Base-by-base conservation (phyloP, 257 asterid genomes). In the Catharanthus roseus region DNA sequence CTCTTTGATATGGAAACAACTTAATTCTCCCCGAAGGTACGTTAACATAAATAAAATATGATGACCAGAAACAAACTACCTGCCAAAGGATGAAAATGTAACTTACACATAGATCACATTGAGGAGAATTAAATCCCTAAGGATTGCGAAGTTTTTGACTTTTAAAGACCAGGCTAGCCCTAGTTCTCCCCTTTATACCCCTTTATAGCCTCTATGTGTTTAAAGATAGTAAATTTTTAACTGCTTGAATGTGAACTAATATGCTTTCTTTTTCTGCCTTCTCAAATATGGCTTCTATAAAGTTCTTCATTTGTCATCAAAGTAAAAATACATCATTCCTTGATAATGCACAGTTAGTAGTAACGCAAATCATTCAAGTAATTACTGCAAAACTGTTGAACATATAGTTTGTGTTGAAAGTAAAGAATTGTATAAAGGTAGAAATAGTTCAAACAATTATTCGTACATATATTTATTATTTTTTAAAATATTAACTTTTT, bases 21-120 rank as follows among this genome's bases (percentile, higher is more conserved):
- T 65, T 66, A 69, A 28, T 34, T 61, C 70, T 75, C 68, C 54
- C 38, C 45, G 70, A 72, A 24, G 72, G 24, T 28, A 67, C 49
- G 44, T 44, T 57, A 19, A 50, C 65, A 65, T 81, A 51, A 70
- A 73, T n/a, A 36, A 68, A 55, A 68, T 67, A 69, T 68, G 57
- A 47, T 50, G n/a, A 70, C 65, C 36, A 72, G 69, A 64, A 31
- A 54, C 47, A 77, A 63, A 60, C 51, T 66, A 47, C 74, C 77
- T 69, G 54, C 50, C 57, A 57, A 65, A 62, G 39, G 36, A n/a
- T 21, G 34, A 26, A 28, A 45, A 21, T 5, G 31, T 47, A 5
- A 61, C 31, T 1, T 16, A 49, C 24, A 33, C 44, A 12, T 26
- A 0, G 7, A n/a, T 0, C 5, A 23, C 28, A 11, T 0, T 0